phyloP scores from a whole-genome alignment of 2,329 filamentous ascomycete genomes.

The Paecilomyces fulvus region DNA sequence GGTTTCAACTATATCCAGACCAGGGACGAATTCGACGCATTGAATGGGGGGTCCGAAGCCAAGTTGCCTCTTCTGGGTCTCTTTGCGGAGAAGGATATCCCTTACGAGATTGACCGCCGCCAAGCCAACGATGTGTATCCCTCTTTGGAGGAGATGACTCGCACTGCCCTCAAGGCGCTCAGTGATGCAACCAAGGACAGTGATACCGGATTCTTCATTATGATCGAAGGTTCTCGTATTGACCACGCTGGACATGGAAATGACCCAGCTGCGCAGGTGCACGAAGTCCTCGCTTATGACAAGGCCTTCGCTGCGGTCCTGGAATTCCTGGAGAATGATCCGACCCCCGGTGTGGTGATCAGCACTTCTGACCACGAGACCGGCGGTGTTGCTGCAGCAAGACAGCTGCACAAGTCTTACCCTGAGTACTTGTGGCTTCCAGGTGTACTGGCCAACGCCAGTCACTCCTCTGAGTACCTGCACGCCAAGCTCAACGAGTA shows the following conservation, averaged over 20 bases:
- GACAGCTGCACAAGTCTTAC: conserved; percentile 58
- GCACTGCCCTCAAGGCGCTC: conserved; percentile 69
- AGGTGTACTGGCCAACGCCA: conserved; percentile 68
- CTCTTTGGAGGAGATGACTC: conserved; percentile 83
- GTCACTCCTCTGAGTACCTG: conserved; percentile 64
- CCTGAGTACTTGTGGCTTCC: conserved; percentile 76
- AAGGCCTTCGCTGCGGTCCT: conserved; percentile 72
- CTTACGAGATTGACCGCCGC: conserved; percentile 85
- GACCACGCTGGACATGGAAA: conserved; percentile 89
- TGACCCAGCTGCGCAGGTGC: conserved; percentile 74
- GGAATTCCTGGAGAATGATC: conserved; percentile 71
- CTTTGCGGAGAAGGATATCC: conserved; percentile 73
- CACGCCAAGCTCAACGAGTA: conserved; percentile 54
- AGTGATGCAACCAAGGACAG: conserved; percentile 72
- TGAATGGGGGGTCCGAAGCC: conserved; percentile 58
- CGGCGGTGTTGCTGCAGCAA: conserved; percentile 73
- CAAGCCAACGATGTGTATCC: conserved; percentile 74
- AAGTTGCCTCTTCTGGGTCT: conserved; percentile 79
- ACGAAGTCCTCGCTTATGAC: conserved; percentile 94
- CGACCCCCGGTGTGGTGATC: conserved; percentile 67
- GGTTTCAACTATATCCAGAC: conserved; percentile 73
- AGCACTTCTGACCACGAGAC: conserved; percentile 95
- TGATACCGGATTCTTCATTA: conserved; percentile 93
- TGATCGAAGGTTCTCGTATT: conserved; percentile 95
- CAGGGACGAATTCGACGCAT: conserved; percentile 64